Conservation (phyloP, 2,329 filamentous ascomycete species). For the Clonostachys rhizophaga region DNA sequence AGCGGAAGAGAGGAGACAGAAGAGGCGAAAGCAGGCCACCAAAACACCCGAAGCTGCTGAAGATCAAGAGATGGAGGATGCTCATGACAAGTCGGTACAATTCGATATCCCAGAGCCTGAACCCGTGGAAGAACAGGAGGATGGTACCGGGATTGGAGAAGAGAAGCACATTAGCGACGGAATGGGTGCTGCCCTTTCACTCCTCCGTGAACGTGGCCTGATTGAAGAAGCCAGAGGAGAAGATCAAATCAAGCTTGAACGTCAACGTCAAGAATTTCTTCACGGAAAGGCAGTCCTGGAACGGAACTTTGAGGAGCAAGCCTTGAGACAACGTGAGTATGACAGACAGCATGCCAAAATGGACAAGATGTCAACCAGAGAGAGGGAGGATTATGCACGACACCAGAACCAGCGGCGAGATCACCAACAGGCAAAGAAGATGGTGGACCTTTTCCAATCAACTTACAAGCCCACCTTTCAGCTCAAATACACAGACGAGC, state of each 20-base stretch:
- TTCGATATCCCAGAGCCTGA: slow-evolving; percentile 15
- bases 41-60: slow-evolving; percentile 28
- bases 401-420: slow-evolving; percentile 87
- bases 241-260: slow-evolving; percentile 43
- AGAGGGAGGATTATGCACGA: slow-evolving; percentile 84
- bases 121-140: slow-evolving; percentile 22
- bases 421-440: slow-evolving; percentile 72
- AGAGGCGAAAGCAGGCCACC: slow-evolving; percentile 25
- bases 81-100: slow-evolving; percentile 28
- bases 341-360: slow-evolving; percentile 78
- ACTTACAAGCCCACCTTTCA: slow-evolving; percentile 90
- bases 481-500: slow-evolving; percentile 85
- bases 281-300: slow-evolving; percentile 69
- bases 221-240: slow-evolving; percentile 64
- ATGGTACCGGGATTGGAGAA: slow-evolving; percentile 71
- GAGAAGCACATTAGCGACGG: slow-evolving; percentile 77
- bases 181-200: slow-evolving; percentile 74
- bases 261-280: slow-evolving; percentile 74
- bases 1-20: slow-evolving; percentile 48
- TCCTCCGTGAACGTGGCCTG: slow-evolving; percentile 82
- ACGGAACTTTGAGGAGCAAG: slow-evolving; percentile 72
- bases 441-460: slow-evolving; percentile 81
- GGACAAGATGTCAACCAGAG: slow-evolving; percentile 84
- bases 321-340: slow-evolving; percentile 78
- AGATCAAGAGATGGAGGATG: slow-evolving; percentile 41